Evolutionary conservation across 331 rosid genomes (phyloP).

Genomic region (Telfairia occidentalis): DNA sequence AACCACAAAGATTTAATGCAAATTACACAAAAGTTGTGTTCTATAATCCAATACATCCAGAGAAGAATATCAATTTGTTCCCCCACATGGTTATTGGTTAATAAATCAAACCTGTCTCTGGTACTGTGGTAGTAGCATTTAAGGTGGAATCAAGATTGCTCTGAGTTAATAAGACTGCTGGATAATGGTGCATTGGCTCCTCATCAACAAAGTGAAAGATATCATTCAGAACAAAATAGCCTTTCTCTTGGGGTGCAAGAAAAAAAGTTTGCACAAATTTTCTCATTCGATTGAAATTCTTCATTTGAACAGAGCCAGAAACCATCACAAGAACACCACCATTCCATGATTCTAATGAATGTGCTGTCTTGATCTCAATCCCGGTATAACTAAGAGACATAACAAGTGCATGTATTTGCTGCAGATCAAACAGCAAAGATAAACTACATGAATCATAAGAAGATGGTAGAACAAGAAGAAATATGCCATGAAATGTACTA

Average conservation of each 20-base stretch:
- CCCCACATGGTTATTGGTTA: not conserved
- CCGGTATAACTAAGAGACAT: conserved; percentile 77
- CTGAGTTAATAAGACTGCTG: conserved; percentile 64
- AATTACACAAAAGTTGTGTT: not conserved
- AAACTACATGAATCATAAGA: not conserved
- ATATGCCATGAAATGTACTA: not conserved
- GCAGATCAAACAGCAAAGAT: conserved; percentile 21
- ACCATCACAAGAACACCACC: conserved; percentile 92
- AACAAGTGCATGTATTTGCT: conserved; percentile 86
- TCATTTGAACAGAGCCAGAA: conserved; percentile 71
- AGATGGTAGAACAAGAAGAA: not conserved
- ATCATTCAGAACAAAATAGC: conserved; percentile 78
- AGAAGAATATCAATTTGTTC: not conserved
- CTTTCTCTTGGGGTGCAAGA: conserved; percentile 96
- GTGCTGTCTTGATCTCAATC: conserved; percentile 75
- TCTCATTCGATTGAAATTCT: conserved; percentile 53
- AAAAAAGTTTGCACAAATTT: conserved; percentile 86
- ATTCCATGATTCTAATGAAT: conserved; percentile 86
- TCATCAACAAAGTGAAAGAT: conserved; percentile 81
- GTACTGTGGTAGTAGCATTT: conserved; percentile 35
- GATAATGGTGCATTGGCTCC: conserved; percentile 60
- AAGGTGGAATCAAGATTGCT: conserved; percentile 47
- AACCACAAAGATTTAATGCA: not conserved
- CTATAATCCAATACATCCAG: not conserved
- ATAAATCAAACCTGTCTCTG: conserved; percentile 47